A percentile compares a stretch with the other conserved stretches of the same genome.
phyloP scores from a whole-genome alignment of 768 basidiomycete genomes.

The Lactarius quietus region DNA sequence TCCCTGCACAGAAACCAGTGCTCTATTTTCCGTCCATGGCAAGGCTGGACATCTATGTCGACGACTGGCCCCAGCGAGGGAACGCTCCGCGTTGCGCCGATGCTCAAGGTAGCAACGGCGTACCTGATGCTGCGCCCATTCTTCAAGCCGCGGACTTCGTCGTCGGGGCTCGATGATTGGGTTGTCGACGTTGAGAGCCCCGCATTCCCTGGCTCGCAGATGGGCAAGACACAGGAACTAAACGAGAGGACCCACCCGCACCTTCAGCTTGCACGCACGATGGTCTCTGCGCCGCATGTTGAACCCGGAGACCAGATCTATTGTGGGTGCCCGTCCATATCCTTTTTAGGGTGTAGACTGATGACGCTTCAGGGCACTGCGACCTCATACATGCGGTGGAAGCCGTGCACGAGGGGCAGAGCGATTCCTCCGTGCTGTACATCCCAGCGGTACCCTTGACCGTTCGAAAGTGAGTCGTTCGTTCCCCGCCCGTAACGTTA shows the following conservation, averaged over 20 bases:
- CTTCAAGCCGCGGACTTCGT: conserved; percentile 50
- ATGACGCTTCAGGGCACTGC: conserved; percentile 29
- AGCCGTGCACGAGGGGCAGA: conserved; percentile 47
- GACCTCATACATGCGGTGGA: conserved; percentile 49
- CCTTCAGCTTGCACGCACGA: conserved; percentile 55
- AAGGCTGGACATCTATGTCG: conserved; percentile 54
- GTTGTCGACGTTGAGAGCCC: conserved; percentile 29
- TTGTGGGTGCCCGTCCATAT: conserved; percentile 35
- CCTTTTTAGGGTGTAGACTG: not conserved
- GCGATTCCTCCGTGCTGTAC: conserved; percentile 72
- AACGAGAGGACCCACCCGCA: conserved; percentile 63
- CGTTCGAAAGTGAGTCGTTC: conserved; percentile 38
- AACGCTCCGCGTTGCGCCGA: conserved; percentile 65
- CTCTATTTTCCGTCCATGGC: conserved; percentile 49
- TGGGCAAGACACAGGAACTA: conserved; percentile 41
- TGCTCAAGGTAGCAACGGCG: conserved; percentile 60
- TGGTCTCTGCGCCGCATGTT: conserved; percentile 69
- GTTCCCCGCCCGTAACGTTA: not conserved
- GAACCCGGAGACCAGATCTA: conserved; percentile 75
- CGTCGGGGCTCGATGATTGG: conserved; percentile 36
- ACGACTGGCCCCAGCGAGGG: conserved; percentile 63
- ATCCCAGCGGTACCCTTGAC: conserved; percentile 71
- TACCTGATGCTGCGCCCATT: conserved; percentile 76
- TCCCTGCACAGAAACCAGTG: conserved; percentile 23
- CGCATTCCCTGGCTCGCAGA: conserved; percentile 29